Percentiles rank a stretch among this genome's conserved stretches.
phyloP scores from a whole-genome alignment of 2,329 filamentous ascomycete genomes.

The Colletotrichum chlorophyti region DNA sequence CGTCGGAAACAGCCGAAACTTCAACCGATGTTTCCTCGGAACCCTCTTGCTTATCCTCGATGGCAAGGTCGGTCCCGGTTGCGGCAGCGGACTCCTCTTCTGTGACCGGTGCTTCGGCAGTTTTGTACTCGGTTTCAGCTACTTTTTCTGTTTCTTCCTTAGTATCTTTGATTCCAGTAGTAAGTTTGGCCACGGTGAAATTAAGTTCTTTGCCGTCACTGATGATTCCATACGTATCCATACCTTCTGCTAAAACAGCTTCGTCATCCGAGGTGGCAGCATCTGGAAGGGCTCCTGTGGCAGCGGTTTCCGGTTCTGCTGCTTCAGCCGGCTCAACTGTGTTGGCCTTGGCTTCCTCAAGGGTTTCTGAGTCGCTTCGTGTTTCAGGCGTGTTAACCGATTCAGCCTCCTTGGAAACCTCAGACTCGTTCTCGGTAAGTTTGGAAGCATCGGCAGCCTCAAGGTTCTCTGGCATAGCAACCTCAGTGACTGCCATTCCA shows the following conservation, averaged over 20 bases:
- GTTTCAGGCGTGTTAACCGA: background rate
- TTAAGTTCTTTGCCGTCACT: conserved; percentile 24
- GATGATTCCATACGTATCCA: conserved; percentile 22
- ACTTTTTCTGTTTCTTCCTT: conserved; percentile 15
- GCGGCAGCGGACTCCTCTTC: background rate
- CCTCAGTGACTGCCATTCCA: no score
- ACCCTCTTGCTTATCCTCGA: background rate
- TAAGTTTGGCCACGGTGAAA: conserved; percentile 1
- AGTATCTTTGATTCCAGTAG: conserved; percentile 4
- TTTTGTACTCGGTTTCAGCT: background rate
- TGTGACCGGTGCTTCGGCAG: background rate
- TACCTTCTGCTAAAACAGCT: conserved; percentile 20
- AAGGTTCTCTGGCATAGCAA: background rate
- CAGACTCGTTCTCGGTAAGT: background rate
- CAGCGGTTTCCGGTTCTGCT: background rate
- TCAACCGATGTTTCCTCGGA: background rate
- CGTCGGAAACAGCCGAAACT: background rate
- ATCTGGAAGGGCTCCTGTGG: background rate
- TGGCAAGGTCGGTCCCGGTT: background rate
- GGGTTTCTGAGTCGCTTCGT: background rate
- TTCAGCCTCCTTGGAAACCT: background rate
- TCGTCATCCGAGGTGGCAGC: background rate
- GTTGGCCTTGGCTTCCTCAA: background rate
- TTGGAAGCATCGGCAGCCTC: no score
- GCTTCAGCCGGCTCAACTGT: background rate